Evolutionary conservation across 352 stramenopile genomes (phyloP), one percentile per base, ranked within the genome.

Genomic region (Globisporangium apiculatum): DNA sequence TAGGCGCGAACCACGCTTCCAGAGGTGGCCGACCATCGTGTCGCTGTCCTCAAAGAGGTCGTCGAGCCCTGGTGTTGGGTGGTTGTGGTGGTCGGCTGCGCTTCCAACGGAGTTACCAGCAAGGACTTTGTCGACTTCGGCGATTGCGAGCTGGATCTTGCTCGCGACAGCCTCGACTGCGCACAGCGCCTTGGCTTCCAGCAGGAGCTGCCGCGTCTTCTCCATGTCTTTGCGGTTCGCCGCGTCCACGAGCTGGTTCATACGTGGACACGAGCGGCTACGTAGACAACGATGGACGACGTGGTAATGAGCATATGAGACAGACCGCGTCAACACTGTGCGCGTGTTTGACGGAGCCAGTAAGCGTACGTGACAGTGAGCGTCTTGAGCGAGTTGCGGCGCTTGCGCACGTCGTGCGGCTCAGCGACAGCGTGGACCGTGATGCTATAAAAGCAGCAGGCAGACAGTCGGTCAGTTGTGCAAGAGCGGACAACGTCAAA

Each of bases 1-100:
- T n/a, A 95, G 65, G 11, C 82, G 79, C 15, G 73, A 79, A 24
- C 83, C 85, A 4, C 81, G 83, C 52, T 94, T 94, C 78, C 77
- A 92, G 7, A 93, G 65, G 18, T 86, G 73, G 17, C 83, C 83
- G 4, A 64, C 75, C 17, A 91, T 65, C 18, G 62, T 73, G 45
- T 69, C 62, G 1, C 62, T 65, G 43, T 83, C 68, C 3, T 73
- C 63, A 5, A 80, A 48, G 37, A 64, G 58, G 1, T 65, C 67
- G 40, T 67, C 59, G 55, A 48, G 68, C 48, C 24, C 62, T 50
- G 65, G 71, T 6, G 62, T 73, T 46, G 47, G 57, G 11, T 35
- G 48, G 36, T 51, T 46, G 35, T 55, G 53, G 9, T 67, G 55
- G 7, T 8, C 11, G 40, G 40, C 40, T 14, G 40, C 40, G 24